Conservation (phyloP, 2,329 filamentous ascomycete genomes). For the Exophiala sp. region DNA sequence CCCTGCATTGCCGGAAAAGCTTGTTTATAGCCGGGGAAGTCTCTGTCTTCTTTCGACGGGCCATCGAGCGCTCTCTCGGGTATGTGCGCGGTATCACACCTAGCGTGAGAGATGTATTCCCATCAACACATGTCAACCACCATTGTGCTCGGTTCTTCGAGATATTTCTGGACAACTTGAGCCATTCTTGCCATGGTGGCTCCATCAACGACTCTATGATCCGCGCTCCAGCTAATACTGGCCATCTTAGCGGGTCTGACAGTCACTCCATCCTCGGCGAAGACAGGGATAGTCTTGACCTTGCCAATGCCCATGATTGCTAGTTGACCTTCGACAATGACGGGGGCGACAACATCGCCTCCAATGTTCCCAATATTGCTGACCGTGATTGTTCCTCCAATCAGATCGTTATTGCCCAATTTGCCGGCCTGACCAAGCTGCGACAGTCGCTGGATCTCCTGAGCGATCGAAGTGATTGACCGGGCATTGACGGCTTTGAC, state of each 20-base stretch:
- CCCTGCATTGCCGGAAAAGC: too few relatives aligned
- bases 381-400: conserved; percentile 85
- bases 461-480: conserved; percentile 71
- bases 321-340: conserved; percentile 85
- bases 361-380: conserved; percentile 96
- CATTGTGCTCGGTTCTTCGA: conserved; percentile 85
- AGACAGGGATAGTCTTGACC: conserved; percentile 73
- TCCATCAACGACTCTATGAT: conserved; percentile 90
- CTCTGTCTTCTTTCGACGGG: too few relatives aligned
- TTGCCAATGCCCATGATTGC: conserved; percentile 86
- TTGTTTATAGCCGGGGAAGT: too few relatives aligned
- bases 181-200: conserved; percentile 90
- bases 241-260: conserved; percentile 72
- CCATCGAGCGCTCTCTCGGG: too few relatives aligned
- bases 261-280: conserved; percentile 49
- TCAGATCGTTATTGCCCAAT: conserved; percentile 67
- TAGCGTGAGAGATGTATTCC: too few relatives aligned
- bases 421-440: conserved; percentile 66
- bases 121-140: conserved; percentile 68
- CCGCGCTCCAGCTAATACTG: conserved; percentile 94
- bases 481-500: conserved; percentile 73
- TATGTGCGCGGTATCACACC: too few relatives aligned
- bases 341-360: conserved; percentile 82
- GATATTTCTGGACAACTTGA: conserved; percentile 66
- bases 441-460: conserved; percentile 69